Base-by-base conservation (phyloP, 163 green algal species). In the Chlorella variabilis region DNA sequence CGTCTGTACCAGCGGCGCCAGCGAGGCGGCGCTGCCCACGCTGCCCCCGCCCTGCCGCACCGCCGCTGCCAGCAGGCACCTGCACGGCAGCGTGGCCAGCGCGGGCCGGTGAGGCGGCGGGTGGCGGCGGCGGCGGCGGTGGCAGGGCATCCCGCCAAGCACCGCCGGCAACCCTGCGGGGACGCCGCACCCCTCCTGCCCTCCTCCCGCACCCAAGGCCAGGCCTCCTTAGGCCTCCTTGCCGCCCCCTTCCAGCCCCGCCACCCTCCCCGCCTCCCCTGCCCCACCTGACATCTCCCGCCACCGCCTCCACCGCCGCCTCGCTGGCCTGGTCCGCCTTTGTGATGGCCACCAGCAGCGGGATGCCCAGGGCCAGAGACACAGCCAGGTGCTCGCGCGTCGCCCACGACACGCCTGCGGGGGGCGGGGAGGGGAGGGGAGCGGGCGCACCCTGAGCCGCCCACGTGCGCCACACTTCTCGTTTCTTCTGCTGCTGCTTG, bases 341-440 rank as follows among this genome's bases (percentile, higher is more conserved):
- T 23, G 92, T 95, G 63, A 96, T 65, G 27, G 93, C 84, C 2
- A 93, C 73, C 54, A 87, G 87, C 27, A 92, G 69, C 5, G 91
- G 93, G 31, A 95, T 65, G 51, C 94, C 90, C 56, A 98, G 88
- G 0, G 92, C 93, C 23, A 97, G 58, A 5, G 92, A 91, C 17
- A 94, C 89, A 31, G 93, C 91, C 71, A 97, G 78, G 83, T 97
- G 94, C 87, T 98, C 91, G 3, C 86, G 67, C 0, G 80, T 91
- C 41, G 93, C 90, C 49, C 81, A 83, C 0, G 78, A 84, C 75
- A 96, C 75, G 3, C 91, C 92, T 82, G 63, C 7, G 34, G 63
- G 5, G 34, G 4, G 29, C 23, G 11, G 6, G 2, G 1, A 2
- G 41, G 1, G 33, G n/a, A 27, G 4, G 15, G 68, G 18, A 78